Conservation (phyloP, 495 filamentous ascomycete species). For the Rhypophila decipiens region DNA sequence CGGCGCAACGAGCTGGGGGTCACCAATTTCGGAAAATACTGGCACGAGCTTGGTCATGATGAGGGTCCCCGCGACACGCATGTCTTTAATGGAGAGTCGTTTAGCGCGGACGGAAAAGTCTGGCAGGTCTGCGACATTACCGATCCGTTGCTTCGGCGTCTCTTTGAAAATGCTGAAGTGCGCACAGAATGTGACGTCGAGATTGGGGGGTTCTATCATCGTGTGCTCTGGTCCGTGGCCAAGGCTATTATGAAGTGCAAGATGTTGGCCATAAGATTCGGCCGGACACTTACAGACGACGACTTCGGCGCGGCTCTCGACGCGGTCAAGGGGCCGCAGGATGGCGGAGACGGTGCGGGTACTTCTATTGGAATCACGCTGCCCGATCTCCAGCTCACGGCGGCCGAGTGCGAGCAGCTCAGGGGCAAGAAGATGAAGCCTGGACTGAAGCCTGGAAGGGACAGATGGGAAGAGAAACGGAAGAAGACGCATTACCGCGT, state of each 20-base stretch:
- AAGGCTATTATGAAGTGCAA: slow-evolving; percentile 83
- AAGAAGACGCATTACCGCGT: slow-evolving; percentile 27
- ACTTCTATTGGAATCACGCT: slow-evolving; percentile 44
- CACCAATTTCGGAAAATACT: slow-evolving; percentile 27
- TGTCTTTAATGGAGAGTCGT: slow-evolving; percentile 68
- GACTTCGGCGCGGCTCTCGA: slow-evolving; percentile 43
- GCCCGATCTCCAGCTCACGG: slow-evolving; percentile 47
- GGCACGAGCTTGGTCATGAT: slow-evolving; percentile 28
- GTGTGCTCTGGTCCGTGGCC: slow-evolving; percentile 70
- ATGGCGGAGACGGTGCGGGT: slow-evolving; percentile 30
- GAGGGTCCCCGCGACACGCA: slow-evolving; percentile 49
- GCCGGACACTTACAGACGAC: slow-evolving; percentile 41
- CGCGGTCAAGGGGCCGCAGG: slow-evolving; percentile 24
- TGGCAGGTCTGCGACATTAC: slow-evolving; percentile 93
- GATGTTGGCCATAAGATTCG: slow-evolving; percentile 48
- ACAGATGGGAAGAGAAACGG: slow-evolving; percentile 17
- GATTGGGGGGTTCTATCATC: slow-evolving; percentile 73
- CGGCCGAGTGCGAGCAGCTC: slow-evolving; percentile 30
- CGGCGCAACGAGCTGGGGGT: slow-evolving; percentile 23
- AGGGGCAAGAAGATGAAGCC: slow-evolving; percentile 22
- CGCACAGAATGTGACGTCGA: slow-evolving; percentile 48
- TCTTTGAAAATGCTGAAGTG: slow-evolving; percentile 46
- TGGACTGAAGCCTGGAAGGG: slow-evolving; percentile 13
- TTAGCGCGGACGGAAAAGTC: slow-evolving; percentile 69
- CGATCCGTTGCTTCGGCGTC: slow-evolving; percentile 58